Base-by-base conservation (phyloP, 306 rosid species). In the Fagus sylvatica region DNA sequence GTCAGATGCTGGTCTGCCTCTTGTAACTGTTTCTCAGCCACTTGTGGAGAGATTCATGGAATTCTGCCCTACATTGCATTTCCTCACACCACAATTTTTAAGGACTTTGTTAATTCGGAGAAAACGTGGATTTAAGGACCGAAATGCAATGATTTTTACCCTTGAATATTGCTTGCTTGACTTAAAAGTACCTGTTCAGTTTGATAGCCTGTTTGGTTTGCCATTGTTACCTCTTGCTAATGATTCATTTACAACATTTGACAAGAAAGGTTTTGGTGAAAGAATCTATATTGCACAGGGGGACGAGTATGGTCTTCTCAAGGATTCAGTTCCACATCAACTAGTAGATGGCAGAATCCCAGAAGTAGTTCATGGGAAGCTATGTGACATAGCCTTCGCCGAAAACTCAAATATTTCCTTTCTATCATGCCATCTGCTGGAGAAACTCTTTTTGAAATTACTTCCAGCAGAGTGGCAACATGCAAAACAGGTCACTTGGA, bases 161-260 rank as follows among this genome's bases (percentile, higher is more conserved):
- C 98, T 94, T 83, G 97, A 94, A 82, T 94, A 94, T 87, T 94
- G 98, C 86, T 89, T 94, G 69, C 85, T 92, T 71, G 98, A 92
- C 87, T 90, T 94, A 51, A 84, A 85, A 78, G 79, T 82, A 71
- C 91, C 94, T 69, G 48, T 79, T 76, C 90, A 92, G 82, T 87
- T 88, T 65, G 91, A 89, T 78, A 83, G 81, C 78, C 75, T 94
- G 8, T 87, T 71, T 68, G 97, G 98, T 76, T 77, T 94, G 91
- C 88, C 95, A 12, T 88, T 92, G 86, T 84, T 94, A 73, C 98
- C 98, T 62, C 95, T 94, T 71, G 92, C 92, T 61, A 87, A 90
- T 76, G 95, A 95, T 82, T 89, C 98, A 75, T 94, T 92, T 85
- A 80, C 95, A n/a, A 68, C 76, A 32, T 80, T 94, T 88, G 91